Conservation (phyloP, 1,284 basidiomycete species). For the Melampsora americana region DNA sequence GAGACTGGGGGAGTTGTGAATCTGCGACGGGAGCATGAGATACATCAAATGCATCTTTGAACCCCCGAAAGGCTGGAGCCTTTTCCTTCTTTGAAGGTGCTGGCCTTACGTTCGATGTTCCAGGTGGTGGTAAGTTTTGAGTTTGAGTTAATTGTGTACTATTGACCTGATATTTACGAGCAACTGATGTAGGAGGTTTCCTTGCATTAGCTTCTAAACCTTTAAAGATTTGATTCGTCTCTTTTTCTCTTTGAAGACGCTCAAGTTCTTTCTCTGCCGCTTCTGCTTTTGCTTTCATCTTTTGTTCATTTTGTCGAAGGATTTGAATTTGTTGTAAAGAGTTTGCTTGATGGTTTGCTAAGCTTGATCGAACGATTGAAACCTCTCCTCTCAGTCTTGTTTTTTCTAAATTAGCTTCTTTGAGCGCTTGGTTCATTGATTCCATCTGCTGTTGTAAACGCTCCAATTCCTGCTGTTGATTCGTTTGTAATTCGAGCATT, state of each 20-base stretch:
- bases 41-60: too few species aligned
- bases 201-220: conserved; percentile 10
- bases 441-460: conserved; percentile 4
- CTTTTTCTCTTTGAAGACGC: conserved; percentile 1
- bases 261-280: conserved; percentile 10
- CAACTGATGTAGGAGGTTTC: not conserved
- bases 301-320: conserved; percentile 2
- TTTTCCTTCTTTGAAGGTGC: too few species aligned
- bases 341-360: not conserved
- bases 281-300: conserved; percentile 21
- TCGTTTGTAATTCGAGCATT: too few species aligned
- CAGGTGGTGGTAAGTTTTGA: not conserved
- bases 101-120: too few species aligned
- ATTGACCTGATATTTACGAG: not conserved
- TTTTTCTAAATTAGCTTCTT: conserved; percentile 12
- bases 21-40: too few species aligned
- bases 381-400: conserved; percentile 20
- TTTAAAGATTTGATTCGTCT: conserved; percentile 16
- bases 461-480: not conserved
- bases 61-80: too few species aligned
- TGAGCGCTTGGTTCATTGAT: conserved; percentile 1
- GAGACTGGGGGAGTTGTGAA: too few species aligned
- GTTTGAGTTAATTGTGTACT: not conserved
- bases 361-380: conserved; percentile 19
- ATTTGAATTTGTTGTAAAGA: not conserved